Percentiles rank a stretch among this genome's conserved stretches.
These are phyloP conservation scores for Pleurotus djamor DNA, from an alignment of 768 basidiomycete species.

Conservation along the genomic window DNA sequence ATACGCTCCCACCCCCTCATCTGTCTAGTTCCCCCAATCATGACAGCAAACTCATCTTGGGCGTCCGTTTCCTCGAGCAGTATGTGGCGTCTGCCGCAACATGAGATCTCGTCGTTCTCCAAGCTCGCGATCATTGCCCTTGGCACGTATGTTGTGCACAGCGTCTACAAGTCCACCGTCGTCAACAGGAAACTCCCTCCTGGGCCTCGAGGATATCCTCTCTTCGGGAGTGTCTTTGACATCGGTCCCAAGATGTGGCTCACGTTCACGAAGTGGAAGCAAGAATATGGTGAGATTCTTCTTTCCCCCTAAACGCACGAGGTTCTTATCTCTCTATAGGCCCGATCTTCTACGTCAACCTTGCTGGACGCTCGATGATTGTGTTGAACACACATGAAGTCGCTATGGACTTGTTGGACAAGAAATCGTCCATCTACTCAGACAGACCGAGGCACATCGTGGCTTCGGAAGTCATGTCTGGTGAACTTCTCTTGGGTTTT, in stretches of 20 bases:
- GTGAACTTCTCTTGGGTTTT: constrained; percentile 23
- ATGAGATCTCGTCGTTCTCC: background rate
- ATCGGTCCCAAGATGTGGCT: constrained; percentile 12
- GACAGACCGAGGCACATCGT: constrained; percentile 19
- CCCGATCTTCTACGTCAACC: constrained; percentile 26
- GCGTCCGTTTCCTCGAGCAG: background rate
- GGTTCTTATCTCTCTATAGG: constrained; percentile 4
- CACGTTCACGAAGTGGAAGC: constrained; percentile 13
- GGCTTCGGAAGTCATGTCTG: constrained; percentile 19
- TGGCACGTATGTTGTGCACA: background rate
- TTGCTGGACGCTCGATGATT: constrained; percentile 34
- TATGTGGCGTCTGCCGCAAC: background rate
- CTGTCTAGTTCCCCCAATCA: background rate
- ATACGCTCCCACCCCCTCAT: no score
- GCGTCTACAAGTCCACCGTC: constrained; percentile 7
- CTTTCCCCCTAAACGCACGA: background rate
- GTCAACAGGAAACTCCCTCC: constrained; percentile 10
- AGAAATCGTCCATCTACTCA: constrained; percentile 22
- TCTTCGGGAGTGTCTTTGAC: constrained; percentile 18
- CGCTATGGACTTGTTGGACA: constrained; percentile 31
- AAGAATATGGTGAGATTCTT: constrained; percentile 12
- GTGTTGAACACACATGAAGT: constrained; percentile 27
- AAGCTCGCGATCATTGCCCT: background rate
- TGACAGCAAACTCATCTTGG: background rate
- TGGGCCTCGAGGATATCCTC: constrained; percentile 14